Evolutionary conservation across 306 rosid species (phyloP), one percentile per base, ranked within the genome.

Genomic region (Adenanthera pavonina): DNA sequence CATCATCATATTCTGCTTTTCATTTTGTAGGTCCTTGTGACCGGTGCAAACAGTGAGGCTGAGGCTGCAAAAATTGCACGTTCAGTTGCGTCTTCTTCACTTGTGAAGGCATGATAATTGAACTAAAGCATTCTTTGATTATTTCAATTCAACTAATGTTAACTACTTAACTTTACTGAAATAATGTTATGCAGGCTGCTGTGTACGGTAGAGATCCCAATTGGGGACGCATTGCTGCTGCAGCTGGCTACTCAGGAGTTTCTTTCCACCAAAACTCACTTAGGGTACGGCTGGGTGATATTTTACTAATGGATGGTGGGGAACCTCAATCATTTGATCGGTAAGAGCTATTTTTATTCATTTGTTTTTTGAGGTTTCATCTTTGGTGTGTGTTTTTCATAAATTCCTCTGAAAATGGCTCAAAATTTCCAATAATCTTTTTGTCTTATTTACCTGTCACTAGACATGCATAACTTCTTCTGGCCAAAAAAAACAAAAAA

Each of bases 181-280:
- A 54, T 64, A 69, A 53, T 80, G 49, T 83, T 82, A 67, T 74
- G 72, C 89, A 94, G 97, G 92, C 98, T 51, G 97, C 98, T 66
- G 84, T 92, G 64, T 92, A 91, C 65, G 98, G 98, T 43, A 88
- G 98, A 91, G 99, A 92, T 79, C 98, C 99, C 51, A 93, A 95
- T 34, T 95, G 99, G 99, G 99, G 99, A 69, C 97, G 98, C 72
- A 93, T 95, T 49, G 99, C 98, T 33, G 86, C 87, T 34, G 98
- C 99, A 25, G 97, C 99, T 35, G 99, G 98, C 62, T 92, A 92
- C 83, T 88, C 98, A 0, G 99, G 99, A 80, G 82, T 93, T 81
- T 48, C 90, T 36, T 95, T 95, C 79, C 83, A 89, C 72, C 98
- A 90, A 87, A 87, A 47, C 60, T 86, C 85, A 82, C 98, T 95